Evolutionary conservation across 331 rosid genomes (phyloP), one percentile per base, ranked within the genome.

Genomic region (Acacia concinna): DNA sequence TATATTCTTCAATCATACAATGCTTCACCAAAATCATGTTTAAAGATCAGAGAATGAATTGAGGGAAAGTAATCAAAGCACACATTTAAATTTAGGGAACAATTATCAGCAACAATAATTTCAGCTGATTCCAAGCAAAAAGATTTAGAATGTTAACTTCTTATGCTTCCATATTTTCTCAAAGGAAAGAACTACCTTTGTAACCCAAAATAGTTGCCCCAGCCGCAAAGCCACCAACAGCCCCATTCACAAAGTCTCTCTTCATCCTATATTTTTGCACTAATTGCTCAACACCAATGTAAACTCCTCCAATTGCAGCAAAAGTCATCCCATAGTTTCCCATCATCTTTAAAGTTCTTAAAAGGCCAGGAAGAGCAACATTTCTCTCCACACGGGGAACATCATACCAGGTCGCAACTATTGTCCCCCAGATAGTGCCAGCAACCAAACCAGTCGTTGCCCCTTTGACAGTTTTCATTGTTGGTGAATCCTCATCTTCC

Each of bases 241-340:
- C 99, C 41, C 98, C 99, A 79, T 93, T 95, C 44, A 93, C 57
- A 73, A 95, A 89, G 84, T 95, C 99, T 84, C 98, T 93, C 86
- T 91, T 95, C 87, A 74, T 74, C 87, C 99, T 88, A 76, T 81
- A 89, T 83, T 95, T 74, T 86, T 91, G 96, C 84, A 91, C 79
- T 68, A 93, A 85, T 88, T 91, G 98, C 76, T 93, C 97, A 54
- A 91, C 97, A 17, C 98, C 98, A 40, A 93, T 89, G 94, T 89
- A 95, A 67, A 93, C 96, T 74, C 99, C 98, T 76, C 98, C 94
- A 25, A 93, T 93, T 40, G 99, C 99, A 83, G 99, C 99, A 91
- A 90, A 93, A 23, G 98, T 91, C 54, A 86, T n/a, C 70, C 97
- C 99, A 70, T 91, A 63, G 82, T 81, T 90, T 4, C 97, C 98